Evolutionary conservation across 2,329 filamentous ascomycete genomes (phyloP), one percentile per base, ranked within the genome.

Genomic region (Didymella segeticola): DNA sequence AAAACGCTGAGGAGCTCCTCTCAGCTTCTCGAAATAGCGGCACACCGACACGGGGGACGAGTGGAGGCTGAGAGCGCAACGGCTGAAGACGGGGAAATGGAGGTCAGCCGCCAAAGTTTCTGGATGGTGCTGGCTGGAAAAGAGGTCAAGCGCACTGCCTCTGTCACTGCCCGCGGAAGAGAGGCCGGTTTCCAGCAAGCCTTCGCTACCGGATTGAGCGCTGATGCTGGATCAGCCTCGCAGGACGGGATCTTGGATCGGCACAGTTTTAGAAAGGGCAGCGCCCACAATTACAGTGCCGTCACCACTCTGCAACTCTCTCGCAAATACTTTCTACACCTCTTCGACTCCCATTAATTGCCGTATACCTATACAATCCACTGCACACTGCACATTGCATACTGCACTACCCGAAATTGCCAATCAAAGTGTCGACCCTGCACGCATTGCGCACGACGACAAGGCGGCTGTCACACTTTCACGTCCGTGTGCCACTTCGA

Each of bases 381-480:
- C 31, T 29, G 26, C 38, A 5, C 23, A 14, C 12, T 25, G 11
- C 23, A 12, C 30, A 15, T n/a, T 2, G 0, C 9, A 43, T 19
- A 9, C 33, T 36, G 33, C n/a, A 33, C 8, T 34, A n/a, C 14
- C 36, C 22, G 8, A 12, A 1, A 23, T 38, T 2, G 4, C 11
- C n/a, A 15, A 49, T 50, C 52, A 56, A 50, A 47, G 43, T 58
- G 56, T 58, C 47, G 49, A 36, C 53, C 12, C 42, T 30, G 22
- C 11, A 31, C 19, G 43, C 46, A 49, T 30, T 59, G 47, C 37
- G 43, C 30, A 38, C 47, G 45, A 38, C 47, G 45, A 57, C 48
- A 43, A 51, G 50, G 49, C 57, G 53, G 53, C 50, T 60, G 57
- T 49, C 47, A 37, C 50, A 48, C 39, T 37, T 45, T 46, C 22